Base-by-base conservation (phyloP, 768 basidiomycete species). In the Gloeophyllum trabeum region DNA sequence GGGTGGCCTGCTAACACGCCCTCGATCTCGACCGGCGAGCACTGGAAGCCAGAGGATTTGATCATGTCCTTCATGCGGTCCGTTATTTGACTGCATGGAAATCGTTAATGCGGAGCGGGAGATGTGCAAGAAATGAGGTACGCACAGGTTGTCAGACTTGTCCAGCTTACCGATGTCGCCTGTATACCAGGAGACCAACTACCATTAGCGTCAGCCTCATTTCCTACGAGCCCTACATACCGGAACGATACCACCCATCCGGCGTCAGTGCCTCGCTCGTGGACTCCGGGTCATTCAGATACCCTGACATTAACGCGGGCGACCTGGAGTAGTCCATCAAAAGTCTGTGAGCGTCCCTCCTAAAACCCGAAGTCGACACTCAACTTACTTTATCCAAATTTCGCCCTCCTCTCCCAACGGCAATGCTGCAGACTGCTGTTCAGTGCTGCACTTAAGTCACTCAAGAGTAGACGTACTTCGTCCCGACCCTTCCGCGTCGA, bases 1-100 rank as follows among this genome's bases (percentile, higher is more conserved):
- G 96, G 25, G 92, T 97, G 0, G 62, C 98, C 13, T 94, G 96
- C 1, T 92, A 97, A 61, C 93, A 98, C 59, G 96, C 96, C 0
- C 98, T 93, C 52, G 81, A 89, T 32, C 28, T 32, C 28, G 10
- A 32, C 28, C 10, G 28, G 28, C 16, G 28, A 32, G 16, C 28
- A 32, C 16, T 32, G 28, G 28, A 32, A 32, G 16, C 28, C 28
- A 32, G 28, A 32, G 10, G 28, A 32, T 32, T 32, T 32, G 28
- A 32, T 32, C 28, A 32, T 32, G 28, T 32, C 28, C 28, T 32
- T 32, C 28, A 32, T 32, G 16, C 28, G 28, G 28, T 32, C 28
- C 10, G 28, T 32, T 10, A 32, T 32, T 32, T 32, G 10, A 10
- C 28, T 32, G 28, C 28, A 16, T 10, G 10, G 10, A 32, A 10